Conservation (phyloP, 2,329 filamentous ascomycete genomes). For the Diplodia mutila region DNA sequence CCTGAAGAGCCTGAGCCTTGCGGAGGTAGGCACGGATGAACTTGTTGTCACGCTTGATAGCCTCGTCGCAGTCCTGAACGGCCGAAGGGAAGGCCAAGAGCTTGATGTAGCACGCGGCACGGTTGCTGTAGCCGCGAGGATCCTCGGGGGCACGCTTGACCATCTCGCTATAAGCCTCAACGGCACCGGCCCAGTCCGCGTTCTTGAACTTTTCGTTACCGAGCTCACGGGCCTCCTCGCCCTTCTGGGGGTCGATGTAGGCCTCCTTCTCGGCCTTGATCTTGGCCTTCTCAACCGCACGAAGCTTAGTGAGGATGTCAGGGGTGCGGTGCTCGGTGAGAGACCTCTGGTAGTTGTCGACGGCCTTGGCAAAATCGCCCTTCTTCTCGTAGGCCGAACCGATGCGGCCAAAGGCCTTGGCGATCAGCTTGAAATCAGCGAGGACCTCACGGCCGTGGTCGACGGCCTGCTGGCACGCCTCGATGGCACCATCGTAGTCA, state of each 20-base stretch:
- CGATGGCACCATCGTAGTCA: constrained; percentile 85
- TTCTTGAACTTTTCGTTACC: constrained; percentile 98
- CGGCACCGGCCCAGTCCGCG: constrained; percentile 90
- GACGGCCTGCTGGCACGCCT: constrained; percentile 83
- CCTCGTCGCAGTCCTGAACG: constrained; percentile 86
- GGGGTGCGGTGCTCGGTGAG: constrained; percentile 96
- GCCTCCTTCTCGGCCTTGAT: constrained; percentile 73
- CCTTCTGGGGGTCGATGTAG: constrained; percentile 88
- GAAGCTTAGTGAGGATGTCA: constrained; percentile 90
- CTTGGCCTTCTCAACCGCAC: constrained; percentile 85
- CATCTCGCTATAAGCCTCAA: constrained; percentile 95
- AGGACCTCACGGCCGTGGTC: constrained; percentile 87
- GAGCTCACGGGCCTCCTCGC: constrained; percentile 91
- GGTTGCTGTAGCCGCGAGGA: constrained; percentile 94
- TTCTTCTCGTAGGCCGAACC: constrained; percentile 91
- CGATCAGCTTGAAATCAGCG: constrained; percentile 97
- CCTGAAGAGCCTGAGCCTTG: constrained; percentile 92
- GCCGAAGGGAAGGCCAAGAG: constrained; percentile 93
- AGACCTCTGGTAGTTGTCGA: constrained; percentile 90
- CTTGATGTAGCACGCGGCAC: constrained; percentile 95
- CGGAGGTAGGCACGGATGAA: constrained; percentile 97
- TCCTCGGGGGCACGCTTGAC: constrained; percentile 92
- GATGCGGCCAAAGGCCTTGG: constrained; percentile 95
- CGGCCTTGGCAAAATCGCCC: constrained; percentile 76
- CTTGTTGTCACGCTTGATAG: constrained; percentile 85